Percentiles rank a stretch among this genome's conserved stretches.
These are phyloP conservation scores for Penicillium sp. DNA, from an alignment of 2,329 filamentous ascomycete species.

Conservation along the genomic window DNA sequence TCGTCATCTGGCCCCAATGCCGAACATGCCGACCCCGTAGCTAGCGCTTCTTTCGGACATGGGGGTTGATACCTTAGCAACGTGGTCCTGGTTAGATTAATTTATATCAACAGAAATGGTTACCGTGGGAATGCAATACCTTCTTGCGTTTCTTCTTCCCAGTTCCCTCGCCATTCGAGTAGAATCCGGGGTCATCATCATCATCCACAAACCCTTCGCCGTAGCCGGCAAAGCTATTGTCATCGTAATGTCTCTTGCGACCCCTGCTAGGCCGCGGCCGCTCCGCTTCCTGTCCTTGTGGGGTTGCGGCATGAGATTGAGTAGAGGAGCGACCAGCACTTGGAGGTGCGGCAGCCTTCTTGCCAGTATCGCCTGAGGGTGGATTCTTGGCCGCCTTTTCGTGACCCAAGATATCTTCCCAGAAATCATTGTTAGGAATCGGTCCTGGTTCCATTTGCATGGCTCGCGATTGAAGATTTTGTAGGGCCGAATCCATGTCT, in stretches of 20 bases:
- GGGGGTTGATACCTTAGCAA: conserved; percentile 39
- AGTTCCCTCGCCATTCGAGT: conserved; percentile 44
- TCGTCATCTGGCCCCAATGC: conserved; percentile 43
- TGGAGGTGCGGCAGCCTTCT: conserved; percentile 29
- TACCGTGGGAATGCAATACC: conserved; percentile 27
- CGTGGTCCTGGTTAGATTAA: conserved; percentile 35
- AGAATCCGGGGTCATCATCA: conserved; percentile 44
- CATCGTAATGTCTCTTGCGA: conserved; percentile 51
- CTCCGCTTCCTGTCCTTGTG: conserved; percentile 32
- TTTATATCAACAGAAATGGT: not conserved
- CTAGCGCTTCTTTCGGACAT: conserved; percentile 41
- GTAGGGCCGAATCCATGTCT: conserved; percentile 41
- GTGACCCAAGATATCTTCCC: conserved; percentile 50
- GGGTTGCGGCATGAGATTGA: conserved; percentile 29
- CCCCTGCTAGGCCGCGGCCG: conserved; percentile 44
- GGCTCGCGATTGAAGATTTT: conserved; percentile 42
- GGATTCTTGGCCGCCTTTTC: conserved; percentile 44
- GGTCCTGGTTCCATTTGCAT: conserved; percentile 49
- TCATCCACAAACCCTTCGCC: conserved; percentile 51
- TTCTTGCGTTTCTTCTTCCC: conserved; percentile 51
- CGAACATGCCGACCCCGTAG: conserved; percentile 47
- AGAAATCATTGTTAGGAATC: conserved; percentile 47
- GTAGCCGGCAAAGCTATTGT: conserved; percentile 52
- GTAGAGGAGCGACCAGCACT: conserved; percentile 22
- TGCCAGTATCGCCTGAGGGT: conserved; percentile 27